phyloP scores from a whole-genome alignment of 768 basidiomycete genomes.

The Kockovaella imperatae region DNA sequence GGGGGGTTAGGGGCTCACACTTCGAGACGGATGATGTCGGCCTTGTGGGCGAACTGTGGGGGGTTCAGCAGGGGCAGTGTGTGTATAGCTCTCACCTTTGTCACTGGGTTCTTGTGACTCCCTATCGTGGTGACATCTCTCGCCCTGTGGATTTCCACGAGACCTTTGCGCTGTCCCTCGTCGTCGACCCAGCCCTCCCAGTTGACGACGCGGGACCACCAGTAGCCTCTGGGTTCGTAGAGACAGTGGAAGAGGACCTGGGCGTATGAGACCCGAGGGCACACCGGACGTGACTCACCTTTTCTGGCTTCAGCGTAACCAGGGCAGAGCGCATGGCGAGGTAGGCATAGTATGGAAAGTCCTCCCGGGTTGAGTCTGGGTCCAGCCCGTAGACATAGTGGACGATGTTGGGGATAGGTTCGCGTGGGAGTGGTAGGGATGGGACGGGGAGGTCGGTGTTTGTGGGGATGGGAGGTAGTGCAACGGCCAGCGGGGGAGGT shows the following conservation, averaged over 20 bases:
- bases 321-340: conserved; percentile 40
- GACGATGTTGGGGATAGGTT: conserved; percentile 35
- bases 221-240: conserved; percentile 38
- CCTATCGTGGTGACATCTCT: conserved; percentile 30
- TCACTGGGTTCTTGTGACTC: conserved; percentile 22
- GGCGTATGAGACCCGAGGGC: too few relatives aligned
- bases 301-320: conserved; percentile 31
- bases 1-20: conserved; percentile 18
- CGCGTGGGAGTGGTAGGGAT: conserved; percentile 16
- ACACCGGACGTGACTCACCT: too few relatives aligned
- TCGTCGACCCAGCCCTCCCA: conserved; percentile 27
- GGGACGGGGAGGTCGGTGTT: conserved; percentile 5
- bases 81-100: conserved; percentile 19
- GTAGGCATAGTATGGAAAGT: conserved; percentile 41
- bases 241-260: conserved; percentile 43
- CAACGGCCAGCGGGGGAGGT: conserved; percentile 12
- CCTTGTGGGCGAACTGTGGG: conserved; percentile 37
- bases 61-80: background rate
- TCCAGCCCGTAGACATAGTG: conserved; percentile 44
- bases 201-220: conserved; percentile 35
- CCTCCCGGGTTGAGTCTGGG: conserved; percentile 19
- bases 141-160: conserved; percentile 25
- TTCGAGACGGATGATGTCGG: conserved; percentile 38
- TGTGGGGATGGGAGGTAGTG: conserved; percentile 20
- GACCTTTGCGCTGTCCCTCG: conserved; percentile 9